Base-by-base conservation (phyloP, 331 rosid genomes). In the Spiraea crenata region DNA sequence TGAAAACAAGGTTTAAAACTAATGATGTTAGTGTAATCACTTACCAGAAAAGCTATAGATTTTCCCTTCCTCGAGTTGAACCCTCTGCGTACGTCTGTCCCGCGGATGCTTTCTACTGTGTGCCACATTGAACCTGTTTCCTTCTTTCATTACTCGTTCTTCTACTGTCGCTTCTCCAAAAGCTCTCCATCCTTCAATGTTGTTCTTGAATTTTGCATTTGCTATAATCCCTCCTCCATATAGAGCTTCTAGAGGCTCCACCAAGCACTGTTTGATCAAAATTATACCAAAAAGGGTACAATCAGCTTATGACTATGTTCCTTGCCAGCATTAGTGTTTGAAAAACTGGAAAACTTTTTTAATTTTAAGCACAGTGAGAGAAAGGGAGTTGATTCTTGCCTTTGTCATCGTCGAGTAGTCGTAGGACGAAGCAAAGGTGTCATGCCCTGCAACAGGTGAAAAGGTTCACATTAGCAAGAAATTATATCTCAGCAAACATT, bases 191-290 rank as follows among this genome's bases (percentile, higher is more conserved):
- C 93, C 85, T 37, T 85, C 72, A 61, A 71, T 68, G 68, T 77
- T 79, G 51, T 86, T 52, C 17, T 85, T 84, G 70, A 90, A 86
- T 62, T 78, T 86, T 70, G 98, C 90, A 58, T 92, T 92, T 25
- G 77, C 83, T 67, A 92, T 82, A 25, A 90, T 74, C 50, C 98
- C 98, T 37, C 98, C 98, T 74, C 89, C 90, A 79, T 88, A 79
- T 16, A 75, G 81, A 75, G 87, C 82, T 65, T 56, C 82, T 3
- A 67, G 41, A 38, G 98, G 90, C 77, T 82, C 86, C 55, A 0
- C 74, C 81, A 76, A 73, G 14, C 98, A 92, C 98, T 92, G 84
- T 55, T 59, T 64, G 8, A 77, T 77, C 74, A 82, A 65, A 5
- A 15, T 48, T 61, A 57, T 56, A 12, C 14, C 34, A 78, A 67